Evolutionary conservation across 2,329 filamentous ascomycete genomes (phyloP).

Genomic region (Penicillium hordei): DNA sequence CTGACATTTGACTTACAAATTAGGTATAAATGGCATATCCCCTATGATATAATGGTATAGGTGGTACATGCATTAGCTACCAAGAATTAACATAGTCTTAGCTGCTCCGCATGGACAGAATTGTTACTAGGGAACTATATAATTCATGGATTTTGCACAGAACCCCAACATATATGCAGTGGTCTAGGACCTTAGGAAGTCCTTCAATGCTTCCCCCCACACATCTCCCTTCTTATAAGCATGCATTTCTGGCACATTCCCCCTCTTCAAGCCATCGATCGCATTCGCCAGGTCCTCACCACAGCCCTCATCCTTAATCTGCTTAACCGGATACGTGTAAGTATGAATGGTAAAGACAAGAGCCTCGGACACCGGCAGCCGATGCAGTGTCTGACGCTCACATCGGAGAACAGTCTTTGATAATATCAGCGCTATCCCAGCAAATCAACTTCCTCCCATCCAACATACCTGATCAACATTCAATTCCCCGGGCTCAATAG

Average conservation of each 20-base stretch:
- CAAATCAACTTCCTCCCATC: neutral
- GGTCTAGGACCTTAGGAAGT: constrained; percentile 44
- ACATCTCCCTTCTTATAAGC: constrained; percentile 59
- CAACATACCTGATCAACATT: constrained; percentile 46
- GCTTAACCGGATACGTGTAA: constrained; percentile 56
- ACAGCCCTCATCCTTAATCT: constrained; percentile 58
- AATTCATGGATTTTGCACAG: neutral
- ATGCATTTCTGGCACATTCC: constrained; percentile 58
- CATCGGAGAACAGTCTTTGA: constrained; percentile 51
- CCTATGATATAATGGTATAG: too few species aligned
- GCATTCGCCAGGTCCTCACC: constrained; percentile 56
- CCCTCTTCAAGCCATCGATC: constrained; percentile 59
- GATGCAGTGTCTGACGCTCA: constrained; percentile 63
- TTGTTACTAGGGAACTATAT: neutral
- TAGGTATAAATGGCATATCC: too few species aligned
- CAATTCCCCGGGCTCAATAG: constrained; percentile 37
- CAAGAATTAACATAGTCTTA: too few species aligned
- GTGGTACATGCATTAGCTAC: too few species aligned
- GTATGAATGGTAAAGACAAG: constrained; percentile 64
- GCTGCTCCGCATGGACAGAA: too few species aligned
- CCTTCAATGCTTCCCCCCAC: constrained; percentile 57
- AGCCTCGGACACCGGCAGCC: constrained; percentile 54
- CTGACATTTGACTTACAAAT: too few species aligned
- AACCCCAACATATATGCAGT: neutral
- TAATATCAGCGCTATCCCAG: constrained; percentile 10